A percentile compares a stretch with the other conserved stretches of the same genome.
phyloP scores from a whole-genome alignment of 768 basidiomycete species.

The Lactarius sp. region DNA sequence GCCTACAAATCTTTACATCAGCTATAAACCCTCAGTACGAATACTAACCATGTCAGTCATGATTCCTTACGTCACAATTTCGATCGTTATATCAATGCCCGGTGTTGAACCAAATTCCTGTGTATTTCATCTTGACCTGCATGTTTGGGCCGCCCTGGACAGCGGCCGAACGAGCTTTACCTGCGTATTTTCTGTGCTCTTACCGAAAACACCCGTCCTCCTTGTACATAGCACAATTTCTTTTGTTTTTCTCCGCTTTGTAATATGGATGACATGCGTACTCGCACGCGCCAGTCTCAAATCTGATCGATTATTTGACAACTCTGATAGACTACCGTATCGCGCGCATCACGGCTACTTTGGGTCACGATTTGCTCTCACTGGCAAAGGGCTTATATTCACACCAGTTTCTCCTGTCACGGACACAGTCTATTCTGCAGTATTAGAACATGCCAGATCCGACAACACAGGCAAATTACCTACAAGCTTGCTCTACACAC shows the following conservation, averaged over 20 bases:
- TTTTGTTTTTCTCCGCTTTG: too few relatives aligned
- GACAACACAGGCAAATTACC: conserved; percentile 79
- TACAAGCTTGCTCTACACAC: conserved; percentile 58
- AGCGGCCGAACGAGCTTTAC: neutral
- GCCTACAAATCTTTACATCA: neutral
- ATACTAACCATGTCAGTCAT: neutral
- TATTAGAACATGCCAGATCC: conserved; percentile 43
- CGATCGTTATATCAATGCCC: neutral
- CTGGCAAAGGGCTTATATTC: too few relatives aligned
- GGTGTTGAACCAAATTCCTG: neutral
- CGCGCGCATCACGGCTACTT: too few relatives aligned
- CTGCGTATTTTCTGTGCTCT: neutral
- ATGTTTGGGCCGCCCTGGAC: neutral
- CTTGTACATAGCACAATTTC: neutral
- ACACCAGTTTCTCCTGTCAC: neutral
- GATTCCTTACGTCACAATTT: neutral
- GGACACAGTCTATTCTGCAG: neutral
- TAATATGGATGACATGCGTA: neutral
- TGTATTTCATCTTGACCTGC: neutral
- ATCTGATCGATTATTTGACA: neutral
- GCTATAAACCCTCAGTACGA: neutral
- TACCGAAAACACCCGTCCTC: too few relatives aligned
- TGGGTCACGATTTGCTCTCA: too few relatives aligned
- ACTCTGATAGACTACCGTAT: too few relatives aligned
- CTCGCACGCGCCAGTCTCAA: too few relatives aligned